Evolutionary conservation across 108 stramenopile genomes (phyloP), one percentile per base, ranked within the genome.

Genomic region (Pseudonitzschia multiseries): DNA sequence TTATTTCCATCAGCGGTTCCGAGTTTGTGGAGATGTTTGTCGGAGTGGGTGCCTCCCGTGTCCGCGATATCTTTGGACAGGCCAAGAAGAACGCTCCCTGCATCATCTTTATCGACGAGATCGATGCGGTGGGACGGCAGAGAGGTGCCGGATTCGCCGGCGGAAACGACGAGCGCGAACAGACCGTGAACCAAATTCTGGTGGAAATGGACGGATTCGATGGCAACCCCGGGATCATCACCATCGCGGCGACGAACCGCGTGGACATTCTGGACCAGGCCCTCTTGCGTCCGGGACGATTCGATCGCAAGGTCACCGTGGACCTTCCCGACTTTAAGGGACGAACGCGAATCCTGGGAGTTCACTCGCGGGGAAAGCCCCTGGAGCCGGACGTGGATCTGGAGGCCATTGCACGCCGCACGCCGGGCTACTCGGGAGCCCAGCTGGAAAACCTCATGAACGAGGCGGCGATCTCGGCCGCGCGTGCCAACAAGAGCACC

Each of bases 1-100:
- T 98, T 81, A 96, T 97, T 68, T 85, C 81, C 73, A 89, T 96
- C 46, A 93, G 94, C 17, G 98, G 95, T 68, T 93, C 94, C 59
- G 97, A 99, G 72, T 99, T 99, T 65, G 99, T 98, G 54, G 99
- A 99, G 81, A 89, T 98, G 93, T 98, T 96, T 79, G 98, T 98
- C 9, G 98, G 98, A 65, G 96, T 98, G 32, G 98, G 98, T 70
- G 98, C 98, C 13, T 88, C 91, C 32, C 91, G 99, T 62, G 97
- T 99, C 32, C 87, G 99, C 57, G 97, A 97, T 56, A 86, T 99
- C 33, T 99, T 97, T 78, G 86, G 79, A 20, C 96, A 92, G 61
- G 99, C 99, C 18, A 96, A 96, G 84, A 92, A 92, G 77, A 90
- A 95, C 57, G 81, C 93, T 24, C 99, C 99, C 0, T 97, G 97